Conservation (phyloP, 2,329 filamentous ascomycete species). For the Dothiorella sarmentorum region DNA sequence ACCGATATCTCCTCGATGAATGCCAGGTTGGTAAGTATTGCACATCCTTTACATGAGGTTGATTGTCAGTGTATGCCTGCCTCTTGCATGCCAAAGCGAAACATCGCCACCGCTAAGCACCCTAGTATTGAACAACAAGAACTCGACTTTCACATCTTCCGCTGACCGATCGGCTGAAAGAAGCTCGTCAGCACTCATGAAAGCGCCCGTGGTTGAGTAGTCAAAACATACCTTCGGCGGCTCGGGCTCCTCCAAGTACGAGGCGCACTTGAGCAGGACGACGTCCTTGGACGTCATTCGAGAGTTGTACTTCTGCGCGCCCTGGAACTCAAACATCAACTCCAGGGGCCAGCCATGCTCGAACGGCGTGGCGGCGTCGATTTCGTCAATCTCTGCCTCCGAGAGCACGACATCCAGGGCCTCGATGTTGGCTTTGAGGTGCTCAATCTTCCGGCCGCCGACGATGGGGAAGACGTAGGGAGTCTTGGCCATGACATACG, state of each 20-base stretch:
- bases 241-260: constrained; percentile 1
- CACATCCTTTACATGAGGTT: too few species aligned
- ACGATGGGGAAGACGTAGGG: constrained; percentile 73
- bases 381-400: constrained; percentile 51
- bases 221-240: not conserved
- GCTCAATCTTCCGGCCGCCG: constrained; percentile 68
- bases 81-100: too few species aligned
- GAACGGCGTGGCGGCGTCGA: constrained; percentile 54
- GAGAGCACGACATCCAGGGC: constrained; percentile 51
- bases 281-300: constrained; percentile 8
- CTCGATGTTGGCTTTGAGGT: constrained; percentile 63
- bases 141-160: not conserved
- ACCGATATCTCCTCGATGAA: too few species aligned
- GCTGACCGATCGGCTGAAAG: not conserved
- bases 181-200: not conserved
- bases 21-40: too few species aligned
- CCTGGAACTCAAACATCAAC: constrained; percentile 37
- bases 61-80: too few species aligned
- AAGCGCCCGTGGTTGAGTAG: too few species aligned
- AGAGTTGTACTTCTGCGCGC: constrained; percentile 10
- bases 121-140: not conserved
- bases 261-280: not conserved
- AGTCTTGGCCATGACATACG: constrained; percentile 69
- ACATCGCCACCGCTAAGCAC: too few species aligned
- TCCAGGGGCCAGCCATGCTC: constrained; percentile 55